Evolutionary conservation across 2,329 filamentous ascomycete genomes (phyloP).

Genomic region (Beauveria medogensis): DNA sequence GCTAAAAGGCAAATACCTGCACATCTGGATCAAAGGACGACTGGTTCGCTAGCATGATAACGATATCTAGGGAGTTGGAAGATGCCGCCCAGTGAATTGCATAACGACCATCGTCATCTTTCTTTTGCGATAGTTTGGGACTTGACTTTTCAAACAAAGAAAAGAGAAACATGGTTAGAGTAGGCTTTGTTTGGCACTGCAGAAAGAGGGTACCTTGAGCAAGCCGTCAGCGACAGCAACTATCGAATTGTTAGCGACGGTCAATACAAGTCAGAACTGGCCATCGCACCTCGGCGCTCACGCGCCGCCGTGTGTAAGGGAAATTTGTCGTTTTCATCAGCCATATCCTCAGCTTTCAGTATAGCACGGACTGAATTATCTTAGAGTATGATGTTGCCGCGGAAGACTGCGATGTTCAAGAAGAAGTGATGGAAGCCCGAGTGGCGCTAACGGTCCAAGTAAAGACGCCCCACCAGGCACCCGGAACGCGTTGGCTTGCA

Average conservation of each 20-base stretch:
- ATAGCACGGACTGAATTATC: background rate
- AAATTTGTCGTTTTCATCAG: slow-evolving; percentile 51
- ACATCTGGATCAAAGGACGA: slow-evolving; percentile 78
- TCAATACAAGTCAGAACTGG: background rate
- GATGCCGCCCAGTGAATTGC: slow-evolving; percentile 93
- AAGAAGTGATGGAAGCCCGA: background rate
- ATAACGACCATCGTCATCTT: slow-evolving; percentile 81
- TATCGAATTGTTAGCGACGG: slow-evolving; percentile 26
- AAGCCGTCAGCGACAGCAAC: slow-evolving; percentile 61
- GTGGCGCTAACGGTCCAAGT: background rate
- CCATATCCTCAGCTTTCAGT: slow-evolving; percentile 16
- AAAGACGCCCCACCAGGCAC: background rate
- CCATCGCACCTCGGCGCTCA: slow-evolving; percentile 66
- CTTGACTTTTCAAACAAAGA: slow-evolving; percentile 49
- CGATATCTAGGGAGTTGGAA: slow-evolving; percentile 69
- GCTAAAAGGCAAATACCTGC: slow-evolving; percentile 40
- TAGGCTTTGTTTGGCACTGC: background rate
- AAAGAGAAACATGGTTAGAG: background rate
- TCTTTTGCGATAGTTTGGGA: slow-evolving; percentile 61
- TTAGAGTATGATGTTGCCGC: background rate
- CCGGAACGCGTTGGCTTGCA: background rate
- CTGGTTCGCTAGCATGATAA: slow-evolving; percentile 60
- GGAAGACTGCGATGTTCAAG: background rate
- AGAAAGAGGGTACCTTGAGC: slow-evolving; percentile 20
- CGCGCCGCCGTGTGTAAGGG: slow-evolving; percentile 81